Percentiles rank a stretch among this genome's conserved stretches.
These are phyloP conservation scores for Talaromyces stipitatus DNA, from an alignment of 495 filamentous ascomycete genomes.

Conservation along the genomic window DNA sequence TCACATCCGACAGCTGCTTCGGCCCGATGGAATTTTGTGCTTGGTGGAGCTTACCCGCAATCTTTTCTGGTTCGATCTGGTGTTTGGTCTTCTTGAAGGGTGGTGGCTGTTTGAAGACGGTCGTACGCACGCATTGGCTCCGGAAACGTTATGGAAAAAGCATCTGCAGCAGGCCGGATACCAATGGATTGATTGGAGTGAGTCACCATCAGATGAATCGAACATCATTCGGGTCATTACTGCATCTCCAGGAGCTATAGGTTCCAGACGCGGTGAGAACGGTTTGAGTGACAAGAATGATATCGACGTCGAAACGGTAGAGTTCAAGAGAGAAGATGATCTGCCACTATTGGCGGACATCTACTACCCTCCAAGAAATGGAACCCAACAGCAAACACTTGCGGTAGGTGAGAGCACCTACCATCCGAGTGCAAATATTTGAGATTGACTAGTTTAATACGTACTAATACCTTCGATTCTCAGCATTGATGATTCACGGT, in stretches of 20 bases:
- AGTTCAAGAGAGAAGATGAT: slow-evolving; percentile 19
- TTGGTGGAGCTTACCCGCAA: slow-evolving; percentile 37
- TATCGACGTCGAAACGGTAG: slow-evolving; percentile 18
- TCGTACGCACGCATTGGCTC: slow-evolving; percentile 25
- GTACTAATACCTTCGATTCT: too few species aligned
- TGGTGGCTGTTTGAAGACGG: slow-evolving; percentile 45
- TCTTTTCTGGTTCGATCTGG: slow-evolving; percentile 32
- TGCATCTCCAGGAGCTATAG: background rate
- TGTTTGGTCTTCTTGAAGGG: slow-evolving; percentile 42
- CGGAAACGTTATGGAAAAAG: slow-evolving; percentile 22
- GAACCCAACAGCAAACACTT: too few species aligned
- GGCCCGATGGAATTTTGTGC: slow-evolving; percentile 31
- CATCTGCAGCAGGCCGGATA: slow-evolving; percentile 24
- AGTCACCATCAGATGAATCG: slow-evolving; percentile 10
- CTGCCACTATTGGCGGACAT: slow-evolving; percentile 33
- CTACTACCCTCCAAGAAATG: slow-evolving; percentile 33
- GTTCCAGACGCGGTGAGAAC: too few species aligned
- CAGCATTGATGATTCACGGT: slow-evolving; percentile 53
- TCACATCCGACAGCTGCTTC: slow-evolving; percentile 27
- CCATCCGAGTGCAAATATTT: background rate
- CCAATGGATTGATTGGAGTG: slow-evolving; percentile 26
- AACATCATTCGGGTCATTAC: slow-evolving; percentile 1
- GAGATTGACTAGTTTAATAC: background rate
- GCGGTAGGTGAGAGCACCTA: background rate
- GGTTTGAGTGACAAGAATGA: background rate